Evolutionary conservation across 2,329 filamentous ascomycete genomes (phyloP).

Genomic region (Thermothelomyces thermophilus): DNA sequence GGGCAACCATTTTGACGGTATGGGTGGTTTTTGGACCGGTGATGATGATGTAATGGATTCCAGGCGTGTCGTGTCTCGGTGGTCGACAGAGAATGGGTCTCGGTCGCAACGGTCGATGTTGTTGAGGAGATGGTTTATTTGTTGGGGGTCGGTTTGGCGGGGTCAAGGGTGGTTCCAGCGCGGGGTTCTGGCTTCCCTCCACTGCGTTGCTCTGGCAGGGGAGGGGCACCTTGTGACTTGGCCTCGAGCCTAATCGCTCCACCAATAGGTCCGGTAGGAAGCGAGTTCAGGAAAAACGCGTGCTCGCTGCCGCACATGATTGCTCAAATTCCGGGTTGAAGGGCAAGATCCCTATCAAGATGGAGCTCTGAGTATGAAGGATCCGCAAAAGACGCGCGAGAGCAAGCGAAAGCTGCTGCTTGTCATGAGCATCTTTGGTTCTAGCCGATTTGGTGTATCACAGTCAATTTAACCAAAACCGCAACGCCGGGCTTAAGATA

Average conservation of each 20-base stretch:
- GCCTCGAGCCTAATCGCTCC: constrained; percentile 14
- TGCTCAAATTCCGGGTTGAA: no score
- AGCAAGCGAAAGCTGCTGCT: no score
- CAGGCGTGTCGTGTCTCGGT: background rate
- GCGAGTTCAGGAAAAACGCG: no score
- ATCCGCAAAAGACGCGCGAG: no score
- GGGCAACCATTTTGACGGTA: constrained; percentile 34
- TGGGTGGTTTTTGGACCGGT: background rate
- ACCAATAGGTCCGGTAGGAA: no score
- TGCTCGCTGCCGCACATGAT: no score
- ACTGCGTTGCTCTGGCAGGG: constrained; percentile 1
- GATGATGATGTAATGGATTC: background rate
- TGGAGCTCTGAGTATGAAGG: no score
- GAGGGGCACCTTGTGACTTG: constrained; percentile 11
- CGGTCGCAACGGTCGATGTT: constrained; percentile 4
- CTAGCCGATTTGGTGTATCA: no score
- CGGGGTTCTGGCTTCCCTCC: constrained; percentile 12
- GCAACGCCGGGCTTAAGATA: no score
- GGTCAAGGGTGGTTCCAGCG: constrained; percentile 12
- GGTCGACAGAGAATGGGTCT: background rate
- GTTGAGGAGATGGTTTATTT: constrained; percentile 16
- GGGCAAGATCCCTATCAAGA: no score
- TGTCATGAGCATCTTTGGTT: no score
- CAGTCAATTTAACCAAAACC: no score
- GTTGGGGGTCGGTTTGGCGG: constrained; percentile 17